A percentile compares a stretch with the other conserved stretches of the same genome.
Conservation (phyloP, 1,284 basidiomycete species). For the Austroboletus novae-zelandiae region DNA sequence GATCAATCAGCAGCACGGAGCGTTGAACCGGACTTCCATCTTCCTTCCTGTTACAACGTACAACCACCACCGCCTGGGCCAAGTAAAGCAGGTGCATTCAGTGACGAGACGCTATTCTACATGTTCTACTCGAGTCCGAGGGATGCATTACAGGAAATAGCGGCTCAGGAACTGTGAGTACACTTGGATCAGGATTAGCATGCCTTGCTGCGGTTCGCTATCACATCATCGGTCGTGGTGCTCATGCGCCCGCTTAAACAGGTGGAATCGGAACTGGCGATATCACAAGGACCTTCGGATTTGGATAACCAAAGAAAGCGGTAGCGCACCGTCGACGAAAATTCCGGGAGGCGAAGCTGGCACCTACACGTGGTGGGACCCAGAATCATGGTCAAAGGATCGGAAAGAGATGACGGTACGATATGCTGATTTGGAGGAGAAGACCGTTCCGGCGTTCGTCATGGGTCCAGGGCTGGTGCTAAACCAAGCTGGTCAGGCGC, state of each 20-base stretch:
- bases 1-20: slow-evolving; percentile 81
- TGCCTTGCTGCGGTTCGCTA: slow-evolving; percentile 1
- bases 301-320: slow-evolving; percentile 95
- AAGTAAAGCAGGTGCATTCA: slow-evolving; percentile 85
- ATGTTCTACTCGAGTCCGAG: slow-evolving; percentile 97
- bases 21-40: slow-evolving; percentile 88
- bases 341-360: slow-evolving; percentile 89
- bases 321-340: slow-evolving; percentile 81
- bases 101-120: slow-evolving; percentile 97
- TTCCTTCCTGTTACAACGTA: slow-evolving; percentile 93
- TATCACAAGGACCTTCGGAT: slow-evolving; percentile 94
- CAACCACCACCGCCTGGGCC: slow-evolving; percentile 88
- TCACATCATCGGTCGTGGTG: not conserved
- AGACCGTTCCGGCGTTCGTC: slow-evolving; percentile 62
- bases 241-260: slow-evolving; percentile 32
- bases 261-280: slow-evolving; percentile 95
- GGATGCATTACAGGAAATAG: slow-evolving; percentile 93
- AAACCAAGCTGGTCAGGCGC: slow-evolving; percentile 29
- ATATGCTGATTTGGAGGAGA: slow-evolving; percentile 87
- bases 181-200: not conserved
- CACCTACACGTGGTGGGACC: slow-evolving; percentile 90
- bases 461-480: slow-evolving; percentile 54
- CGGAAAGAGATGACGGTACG: slow-evolving; percentile 85
- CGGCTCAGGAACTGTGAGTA: slow-evolving; percentile 91
- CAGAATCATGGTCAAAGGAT: slow-evolving; percentile 84